phyloP scores from a whole-genome alignment of 257 asterid species.

The Perilla frutescens region DNA sequence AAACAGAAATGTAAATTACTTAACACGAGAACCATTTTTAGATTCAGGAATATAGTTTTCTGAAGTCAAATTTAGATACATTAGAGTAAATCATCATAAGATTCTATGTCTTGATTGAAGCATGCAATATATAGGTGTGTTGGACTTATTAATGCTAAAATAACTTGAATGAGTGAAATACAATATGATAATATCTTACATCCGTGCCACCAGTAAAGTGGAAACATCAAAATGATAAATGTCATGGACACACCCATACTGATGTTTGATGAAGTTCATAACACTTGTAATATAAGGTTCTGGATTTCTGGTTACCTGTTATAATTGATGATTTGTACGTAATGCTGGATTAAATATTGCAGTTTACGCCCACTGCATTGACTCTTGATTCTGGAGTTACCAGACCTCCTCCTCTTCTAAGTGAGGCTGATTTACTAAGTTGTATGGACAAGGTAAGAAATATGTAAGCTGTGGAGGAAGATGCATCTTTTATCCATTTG shows the following conservation, averaged over 20 bases:
- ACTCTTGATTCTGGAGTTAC: conserved; percentile 97
- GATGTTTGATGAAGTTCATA: conserved; percentile 7
- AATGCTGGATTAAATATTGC: conserved; percentile 43
- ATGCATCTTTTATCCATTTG: conserved; percentile 18
- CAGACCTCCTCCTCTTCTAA: conserved; percentile 93
- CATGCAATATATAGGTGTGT: conserved; percentile 11
- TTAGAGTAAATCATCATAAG: conserved; percentile 21
- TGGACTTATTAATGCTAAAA: conserved; percentile 1
- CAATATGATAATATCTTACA: background rate
- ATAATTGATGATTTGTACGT: conserved; percentile 9
- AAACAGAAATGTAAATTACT: conserved; percentile 6
- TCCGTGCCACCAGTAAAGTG: conserved; percentile 28
- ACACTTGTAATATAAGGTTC: background rate
- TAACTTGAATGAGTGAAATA: conserved; percentile 22
- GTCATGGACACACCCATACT: background rate
- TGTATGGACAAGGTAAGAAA: conserved; percentile 94
- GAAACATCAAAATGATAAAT: conserved; percentile 28
- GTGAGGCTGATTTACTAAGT: conserved; percentile 93
- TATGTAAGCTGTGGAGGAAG: conserved; percentile 21
- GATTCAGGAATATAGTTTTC: conserved; percentile 2
- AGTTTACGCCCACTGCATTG: conserved; percentile 84
- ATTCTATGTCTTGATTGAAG: conserved; percentile 21
- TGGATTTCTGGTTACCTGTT: conserved; percentile 14
- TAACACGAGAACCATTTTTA: conserved; percentile 20
- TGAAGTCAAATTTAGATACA: conserved; percentile 29